phyloP scores from a whole-genome alignment of 2,329 filamentous ascomycete species.

The Pseudocercospora fuligena region DNA sequence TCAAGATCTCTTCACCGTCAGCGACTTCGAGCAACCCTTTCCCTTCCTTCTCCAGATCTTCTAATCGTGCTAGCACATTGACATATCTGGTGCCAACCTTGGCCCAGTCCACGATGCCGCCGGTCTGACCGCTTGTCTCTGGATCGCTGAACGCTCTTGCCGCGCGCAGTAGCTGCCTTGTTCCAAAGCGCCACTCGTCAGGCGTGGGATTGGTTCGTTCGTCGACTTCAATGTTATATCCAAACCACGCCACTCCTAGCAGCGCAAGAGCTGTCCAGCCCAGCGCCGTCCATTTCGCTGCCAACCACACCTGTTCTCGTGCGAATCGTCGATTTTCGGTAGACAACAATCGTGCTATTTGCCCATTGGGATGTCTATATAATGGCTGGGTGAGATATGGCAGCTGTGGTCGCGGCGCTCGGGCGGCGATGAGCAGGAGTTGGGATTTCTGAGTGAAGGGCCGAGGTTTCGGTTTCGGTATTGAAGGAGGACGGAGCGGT shows the following conservation, averaged over 20 bases:
- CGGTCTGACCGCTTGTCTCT: conserved; percentile 58
- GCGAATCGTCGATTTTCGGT: conserved; percentile 75
- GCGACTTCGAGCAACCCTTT: conserved; percentile 64
- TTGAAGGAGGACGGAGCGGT: conserved; percentile 33
- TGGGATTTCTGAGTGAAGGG: conserved; percentile 64
- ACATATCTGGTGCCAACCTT: conserved; percentile 65
- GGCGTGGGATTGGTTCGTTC: conserved; percentile 82
- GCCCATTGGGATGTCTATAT: conserved; percentile 31
- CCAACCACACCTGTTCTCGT: conserved; percentile 71
- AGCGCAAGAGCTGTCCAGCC: conserved; percentile 68
- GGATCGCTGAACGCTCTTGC: conserved; percentile 55
- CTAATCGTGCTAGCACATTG: conserved; percentile 67
- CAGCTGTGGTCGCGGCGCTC: conserved; percentile 63
- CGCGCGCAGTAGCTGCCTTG: conserved; percentile 69
- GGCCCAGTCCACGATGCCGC: conserved; percentile 70
- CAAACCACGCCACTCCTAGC: conserved; percentile 65
- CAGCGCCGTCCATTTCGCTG: conserved; percentile 68
- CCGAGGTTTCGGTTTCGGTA: conserved; percentile 43
- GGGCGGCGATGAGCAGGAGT: conserved; percentile 56
- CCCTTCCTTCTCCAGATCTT: conserved; percentile 72
- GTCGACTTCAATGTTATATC: conserved; percentile 72
- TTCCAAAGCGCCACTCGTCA: conserved; percentile 76
- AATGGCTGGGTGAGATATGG: conserved; percentile 66
- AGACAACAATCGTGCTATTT: conserved; percentile 74
- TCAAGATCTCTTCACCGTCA: conserved; percentile 34